Evolutionary conservation across 495 filamentous ascomycete species (phyloP).

Genomic region (Amorphotheca resinae): DNA sequence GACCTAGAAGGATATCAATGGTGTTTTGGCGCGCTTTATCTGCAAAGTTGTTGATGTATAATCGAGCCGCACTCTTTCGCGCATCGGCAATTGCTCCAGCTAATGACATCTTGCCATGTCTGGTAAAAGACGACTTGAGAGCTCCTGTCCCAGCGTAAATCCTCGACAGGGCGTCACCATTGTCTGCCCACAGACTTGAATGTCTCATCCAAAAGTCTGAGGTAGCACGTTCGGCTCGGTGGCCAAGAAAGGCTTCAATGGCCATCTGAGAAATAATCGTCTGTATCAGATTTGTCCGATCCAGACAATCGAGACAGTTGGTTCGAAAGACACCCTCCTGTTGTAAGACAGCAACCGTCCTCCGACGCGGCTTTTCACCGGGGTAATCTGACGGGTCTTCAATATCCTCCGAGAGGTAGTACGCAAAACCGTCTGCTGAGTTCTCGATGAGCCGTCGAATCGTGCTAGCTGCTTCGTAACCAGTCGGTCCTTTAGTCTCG

Average conservation of each 20-base stretch:
- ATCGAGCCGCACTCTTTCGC: constrained; percentile 80
- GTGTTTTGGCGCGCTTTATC: constrained; percentile 89
- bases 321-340: constrained; percentile 93
- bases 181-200: constrained; percentile 93
- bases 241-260: constrained; percentile 39
- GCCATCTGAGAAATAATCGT: constrained; percentile 90
- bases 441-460: constrained; percentile 62
- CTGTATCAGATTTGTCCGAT: constrained; percentile 92
- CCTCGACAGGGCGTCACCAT: constrained; percentile 85
- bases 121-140: constrained; percentile 90
- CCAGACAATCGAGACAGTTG: constrained; percentile 92
- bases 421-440: constrained; percentile 77
- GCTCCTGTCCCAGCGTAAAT: constrained; percentile 97
- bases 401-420: constrained; percentile 68
- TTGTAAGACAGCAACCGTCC: constrained; percentile 62
- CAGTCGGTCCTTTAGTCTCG: constrained; percentile 73
- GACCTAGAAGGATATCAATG: constrained; percentile 81
- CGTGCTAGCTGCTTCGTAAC: constrained; percentile 75
- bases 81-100: constrained; percentile 91
- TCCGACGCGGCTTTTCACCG: constrained; percentile 25
- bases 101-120: constrained; percentile 89
- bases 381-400: constrained; percentile 31
- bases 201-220: constrained; percentile 85
- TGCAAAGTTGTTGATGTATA: constrained; percentile 95
- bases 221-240: constrained; percentile 45